A percentile compares a stretch with the other conserved stretches of the same genome.
Conservation (phyloP, 257 asterid genomes). For the Solanum bulbocastanum region DNA sequence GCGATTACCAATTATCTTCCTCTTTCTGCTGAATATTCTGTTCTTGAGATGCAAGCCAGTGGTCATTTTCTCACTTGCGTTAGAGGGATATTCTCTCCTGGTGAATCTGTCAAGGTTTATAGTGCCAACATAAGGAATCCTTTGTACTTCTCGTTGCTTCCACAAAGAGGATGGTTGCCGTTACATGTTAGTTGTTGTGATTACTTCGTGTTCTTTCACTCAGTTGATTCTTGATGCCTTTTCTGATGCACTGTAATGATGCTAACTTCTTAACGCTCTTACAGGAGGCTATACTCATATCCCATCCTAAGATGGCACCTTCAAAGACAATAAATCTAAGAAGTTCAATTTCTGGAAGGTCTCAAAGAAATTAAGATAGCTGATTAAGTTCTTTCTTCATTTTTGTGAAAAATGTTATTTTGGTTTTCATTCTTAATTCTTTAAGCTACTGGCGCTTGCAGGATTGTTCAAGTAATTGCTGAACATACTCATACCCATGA, state of each 20-base stretch:
- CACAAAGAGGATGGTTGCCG: slow-evolving; percentile 95
- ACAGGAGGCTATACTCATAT: slow-evolving; percentile 79
- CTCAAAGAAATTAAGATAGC: background rate
- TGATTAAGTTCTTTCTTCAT: slow-evolving; percentile 3
- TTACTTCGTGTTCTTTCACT: background rate
- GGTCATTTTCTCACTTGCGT: slow-evolving; percentile 75
- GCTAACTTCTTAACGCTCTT: slow-evolving; percentile 8
- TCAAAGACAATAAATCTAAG: slow-evolving; percentile 70
- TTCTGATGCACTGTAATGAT: slow-evolving; percentile 1
- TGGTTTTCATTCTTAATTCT: background rate
- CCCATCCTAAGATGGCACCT: slow-evolving; percentile 63
- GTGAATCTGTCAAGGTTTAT: slow-evolving; percentile 66
- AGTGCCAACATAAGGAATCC: slow-evolving; percentile 79
- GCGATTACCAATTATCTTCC: slow-evolving; percentile 78
- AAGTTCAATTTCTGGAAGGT: slow-evolving; percentile 98
- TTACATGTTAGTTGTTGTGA: slow-evolving; percentile 49
- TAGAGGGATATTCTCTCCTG: slow-evolving; percentile 73
- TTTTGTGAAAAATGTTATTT: background rate
- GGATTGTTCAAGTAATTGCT: slow-evolving; percentile 84
- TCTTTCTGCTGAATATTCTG: slow-evolving; percentile 74
- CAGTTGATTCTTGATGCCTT: background rate
- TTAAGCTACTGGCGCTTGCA: slow-evolving; percentile 15
- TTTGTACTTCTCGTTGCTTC: slow-evolving; percentile 73
- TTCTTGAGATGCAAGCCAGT: slow-evolving; percentile 78
- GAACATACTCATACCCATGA: slow-evolving; percentile 58